These are phyloP conservation scores for Theobroma cacao DNA, from an alignment of 345 rosid genomes.

Conservation along the genomic window DNA sequence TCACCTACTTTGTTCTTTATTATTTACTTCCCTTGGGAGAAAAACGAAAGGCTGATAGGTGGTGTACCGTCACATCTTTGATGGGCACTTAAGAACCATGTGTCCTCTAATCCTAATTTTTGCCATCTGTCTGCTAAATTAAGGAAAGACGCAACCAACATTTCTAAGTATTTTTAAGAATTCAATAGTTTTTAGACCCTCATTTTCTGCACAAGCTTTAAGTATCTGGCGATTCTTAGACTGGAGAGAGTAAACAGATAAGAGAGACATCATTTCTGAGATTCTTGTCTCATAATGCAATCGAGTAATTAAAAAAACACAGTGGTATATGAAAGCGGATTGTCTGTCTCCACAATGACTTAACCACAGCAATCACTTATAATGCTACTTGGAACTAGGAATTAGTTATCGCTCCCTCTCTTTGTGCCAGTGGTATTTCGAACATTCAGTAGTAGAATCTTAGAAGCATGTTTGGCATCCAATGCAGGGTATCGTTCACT, in stretches of 20 bases:
- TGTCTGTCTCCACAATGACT: no score
- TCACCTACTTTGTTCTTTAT: not conserved
- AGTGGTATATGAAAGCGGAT: no score
- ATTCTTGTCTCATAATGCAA: not conserved
- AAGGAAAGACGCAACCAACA: not conserved
- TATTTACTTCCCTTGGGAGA: not conserved
- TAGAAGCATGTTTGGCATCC: not conserved
- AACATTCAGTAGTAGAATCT: no score
- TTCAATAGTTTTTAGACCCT: not conserved
- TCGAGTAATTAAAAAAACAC: no score
- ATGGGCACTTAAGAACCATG: not conserved
- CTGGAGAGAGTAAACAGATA: not conserved
- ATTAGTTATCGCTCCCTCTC: no score
- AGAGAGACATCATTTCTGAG: not conserved
- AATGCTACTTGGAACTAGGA: no score
- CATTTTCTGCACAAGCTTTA: not conserved
- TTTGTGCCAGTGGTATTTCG: no score
- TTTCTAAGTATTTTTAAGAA: not conserved
- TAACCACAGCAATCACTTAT: no score
- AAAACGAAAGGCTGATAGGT: not conserved
- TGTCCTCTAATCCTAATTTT: not conserved
- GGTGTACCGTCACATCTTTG: conserved; percentile 9
- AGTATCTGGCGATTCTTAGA: not conserved
- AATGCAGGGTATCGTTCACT: not conserved
- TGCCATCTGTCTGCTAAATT: not conserved